A percentile compares a stretch with the other conserved stretches of the same genome.
phyloP scores from a whole-genome alignment of 2,329 filamentous ascomycete species.

The Alternaria triticimaculans region DNA sequence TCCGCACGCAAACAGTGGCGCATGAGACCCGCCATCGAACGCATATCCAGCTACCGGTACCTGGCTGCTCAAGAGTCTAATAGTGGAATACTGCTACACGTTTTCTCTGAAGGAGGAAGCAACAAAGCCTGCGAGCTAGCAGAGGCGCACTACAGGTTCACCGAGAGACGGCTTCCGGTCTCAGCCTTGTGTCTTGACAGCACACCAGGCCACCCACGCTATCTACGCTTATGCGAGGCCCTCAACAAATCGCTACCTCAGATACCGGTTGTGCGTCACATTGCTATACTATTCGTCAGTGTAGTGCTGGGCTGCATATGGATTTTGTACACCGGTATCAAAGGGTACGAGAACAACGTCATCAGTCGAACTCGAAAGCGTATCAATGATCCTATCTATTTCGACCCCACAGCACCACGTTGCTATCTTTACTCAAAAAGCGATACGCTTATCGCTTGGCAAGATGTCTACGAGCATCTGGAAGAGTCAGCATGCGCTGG shows the following conservation, averaged over 20 bases:
- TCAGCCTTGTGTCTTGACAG: conserved; percentile 35
- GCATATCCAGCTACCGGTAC: conserved; percentile 14
- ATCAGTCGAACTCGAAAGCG: conserved; percentile 24
- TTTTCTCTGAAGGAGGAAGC: conserved; percentile 40
- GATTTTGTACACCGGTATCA: conserved; percentile 23
- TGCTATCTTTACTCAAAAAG: conserved; percentile 64
- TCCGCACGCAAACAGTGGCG: conserved; percentile 25
- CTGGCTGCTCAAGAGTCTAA: background rate
- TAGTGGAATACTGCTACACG: conserved; percentile 29
- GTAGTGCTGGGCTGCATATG: conserved; percentile 24
- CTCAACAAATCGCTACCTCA: conserved; percentile 30
- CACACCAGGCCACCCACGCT: conserved; percentile 35
- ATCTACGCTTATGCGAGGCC: conserved; percentile 28
- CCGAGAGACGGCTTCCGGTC: conserved; percentile 23
- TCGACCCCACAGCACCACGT: conserved; percentile 45
- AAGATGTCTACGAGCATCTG: conserved; percentile 62
- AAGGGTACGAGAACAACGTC: conserved; percentile 29
- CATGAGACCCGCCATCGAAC: conserved; percentile 27
- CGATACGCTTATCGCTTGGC: conserved; percentile 62
- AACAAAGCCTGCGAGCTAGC: conserved; percentile 37
- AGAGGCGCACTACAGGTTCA: conserved; percentile 23
- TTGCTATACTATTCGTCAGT: conserved; percentile 20
- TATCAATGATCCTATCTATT: conserved; percentile 20
- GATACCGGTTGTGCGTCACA: conserved; percentile 20
- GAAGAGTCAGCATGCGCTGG: conserved; percentile 54